Conservation (phyloP, 2,329 filamentous ascomycete genomes). For the Tolypocladium capitatum region DNA sequence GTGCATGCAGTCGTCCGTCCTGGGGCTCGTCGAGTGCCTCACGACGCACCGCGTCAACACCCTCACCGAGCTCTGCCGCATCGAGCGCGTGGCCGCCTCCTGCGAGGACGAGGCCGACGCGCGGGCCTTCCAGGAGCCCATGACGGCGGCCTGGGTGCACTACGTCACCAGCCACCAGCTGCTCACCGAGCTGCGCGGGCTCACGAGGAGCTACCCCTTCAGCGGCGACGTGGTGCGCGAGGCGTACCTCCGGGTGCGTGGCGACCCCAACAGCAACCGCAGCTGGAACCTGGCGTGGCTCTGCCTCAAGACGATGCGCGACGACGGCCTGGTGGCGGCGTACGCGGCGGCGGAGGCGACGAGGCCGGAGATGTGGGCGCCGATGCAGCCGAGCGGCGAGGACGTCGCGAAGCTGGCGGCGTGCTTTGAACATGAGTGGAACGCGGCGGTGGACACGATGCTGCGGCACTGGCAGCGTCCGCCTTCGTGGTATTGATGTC, state of each 20-base stretch:
- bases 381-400: conserved; percentile 37
- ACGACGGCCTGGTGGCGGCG: conserved; percentile 45
- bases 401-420: conserved; percentile 45
- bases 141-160: conserved; percentile 59
- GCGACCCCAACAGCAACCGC: conserved; percentile 50
- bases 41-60: conserved; percentile 59
- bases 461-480: conserved; percentile 53
- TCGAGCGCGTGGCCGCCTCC: conserved; percentile 51
- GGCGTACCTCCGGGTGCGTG: conserved; percentile 48
- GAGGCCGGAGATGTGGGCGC: conserved; percentile 59
- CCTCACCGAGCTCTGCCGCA: conserved; percentile 55
- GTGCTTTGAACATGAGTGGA: conserved; percentile 57
- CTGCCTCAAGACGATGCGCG: conserved; percentile 50
- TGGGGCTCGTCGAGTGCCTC: conserved; percentile 48
- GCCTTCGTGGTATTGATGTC: conserved; percentile 40
- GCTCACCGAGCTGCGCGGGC: conserved; percentile 53
- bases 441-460: conserved; percentile 49
- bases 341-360: conserved; percentile 49
- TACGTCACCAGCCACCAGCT: conserved; percentile 60
- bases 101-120: conserved; percentile 46
- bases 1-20: conserved; percentile 36
- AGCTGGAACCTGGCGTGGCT: conserved; percentile 72
- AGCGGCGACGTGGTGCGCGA: conserved; percentile 51
- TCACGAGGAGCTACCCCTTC: conserved; percentile 57
- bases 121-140: conserved; percentile 43